These are phyloP conservation scores for Chytriomyces sp. DNA, from an alignment of 192 early-diverging fungal species.

Conservation along the genomic window DNA sequence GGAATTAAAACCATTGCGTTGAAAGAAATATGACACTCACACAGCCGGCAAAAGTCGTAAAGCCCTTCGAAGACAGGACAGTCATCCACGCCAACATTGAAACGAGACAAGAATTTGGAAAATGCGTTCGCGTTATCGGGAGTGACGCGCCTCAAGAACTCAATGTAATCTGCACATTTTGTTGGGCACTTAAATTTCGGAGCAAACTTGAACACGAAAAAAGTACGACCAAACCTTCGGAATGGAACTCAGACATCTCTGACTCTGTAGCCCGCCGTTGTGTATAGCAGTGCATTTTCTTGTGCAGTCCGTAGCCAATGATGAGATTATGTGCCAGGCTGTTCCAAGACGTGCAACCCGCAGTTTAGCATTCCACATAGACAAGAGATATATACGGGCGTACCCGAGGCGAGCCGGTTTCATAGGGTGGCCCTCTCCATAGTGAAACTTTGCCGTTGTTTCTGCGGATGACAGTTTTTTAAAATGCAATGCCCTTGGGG, in stretches of 20 bases:
- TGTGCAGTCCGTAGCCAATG: slow-evolving; percentile 88
- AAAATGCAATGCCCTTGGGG: too few species aligned
- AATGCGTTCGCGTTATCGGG: slow-evolving; percentile 59
- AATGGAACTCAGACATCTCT: slow-evolving; percentile 93
- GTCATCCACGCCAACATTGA: slow-evolving; percentile 87
- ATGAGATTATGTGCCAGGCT: slow-evolving; percentile 89
- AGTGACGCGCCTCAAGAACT: slow-evolving; percentile 46
- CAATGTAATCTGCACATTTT: slow-evolving; percentile 22
- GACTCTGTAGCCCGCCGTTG: slow-evolving; percentile 82
- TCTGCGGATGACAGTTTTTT: slow-evolving; percentile 5
- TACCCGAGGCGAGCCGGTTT: slow-evolving; percentile 91
- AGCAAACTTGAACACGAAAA: too few species aligned
- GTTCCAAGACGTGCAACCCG: background rate
- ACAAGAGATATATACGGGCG: background rate
- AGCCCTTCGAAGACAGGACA: slow-evolving; percentile 97
- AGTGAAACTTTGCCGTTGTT: slow-evolving; percentile 41
- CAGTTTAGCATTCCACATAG: background rate
- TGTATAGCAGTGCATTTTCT: slow-evolving; percentile 84
- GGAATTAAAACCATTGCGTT: too few species aligned
- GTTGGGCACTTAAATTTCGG: too few species aligned
- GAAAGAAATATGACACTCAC: slow-evolving; percentile 15
- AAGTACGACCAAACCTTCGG: slow-evolving; percentile 50
- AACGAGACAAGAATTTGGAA: slow-evolving; percentile 48
- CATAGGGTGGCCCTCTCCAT: slow-evolving; percentile 86
- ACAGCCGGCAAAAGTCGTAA: slow-evolving; percentile 88